Conservation (phyloP, 805 yeast species). For the Ogataea dorogensis region DNA sequence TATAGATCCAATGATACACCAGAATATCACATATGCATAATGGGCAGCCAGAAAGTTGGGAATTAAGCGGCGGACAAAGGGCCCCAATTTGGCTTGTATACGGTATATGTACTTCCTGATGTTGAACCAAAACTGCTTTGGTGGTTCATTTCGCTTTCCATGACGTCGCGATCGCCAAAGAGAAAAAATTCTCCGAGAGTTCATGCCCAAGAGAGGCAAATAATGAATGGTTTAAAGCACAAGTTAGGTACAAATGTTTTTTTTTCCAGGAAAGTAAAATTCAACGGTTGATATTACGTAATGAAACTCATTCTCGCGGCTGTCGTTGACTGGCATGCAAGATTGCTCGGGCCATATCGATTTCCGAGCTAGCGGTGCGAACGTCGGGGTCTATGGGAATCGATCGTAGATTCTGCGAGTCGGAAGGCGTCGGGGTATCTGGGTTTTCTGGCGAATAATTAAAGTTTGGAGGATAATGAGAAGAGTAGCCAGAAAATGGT, state of each 20-base stretch:
- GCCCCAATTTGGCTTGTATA: slow-evolving; percentile 39
- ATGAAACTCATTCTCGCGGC: not conserved
- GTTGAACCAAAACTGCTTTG: slow-evolving; percentile 30
- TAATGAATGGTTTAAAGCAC: not conserved
- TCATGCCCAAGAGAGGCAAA: not conserved
- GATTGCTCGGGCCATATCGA: slow-evolving; percentile 17
- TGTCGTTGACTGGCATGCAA: slow-evolving; percentile 7
- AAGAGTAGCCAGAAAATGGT: slow-evolving; percentile 9
- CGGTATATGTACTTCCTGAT: slow-evolving; percentile 38
- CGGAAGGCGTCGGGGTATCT: slow-evolving; percentile 58
- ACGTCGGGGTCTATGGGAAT: slow-evolving; percentile 13
- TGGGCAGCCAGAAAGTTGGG: slow-evolving; percentile 66
- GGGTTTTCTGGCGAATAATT: slow-evolving; percentile 38
- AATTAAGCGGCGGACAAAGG: slow-evolving; percentile 40
- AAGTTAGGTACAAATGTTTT: too few relatives aligned
- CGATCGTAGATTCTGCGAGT: slow-evolving; percentile 24
- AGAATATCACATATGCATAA: slow-evolving; percentile 63
- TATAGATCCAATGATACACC: slow-evolving; percentile 67
- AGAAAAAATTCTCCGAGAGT: not conserved
- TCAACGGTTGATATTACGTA: not conserved
- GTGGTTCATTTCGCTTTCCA: slow-evolving; percentile 10
- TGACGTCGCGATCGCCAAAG: slow-evolving; percentile 6
- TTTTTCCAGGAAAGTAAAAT: not conserved
- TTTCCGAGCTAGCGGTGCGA: slow-evolving; percentile 6
- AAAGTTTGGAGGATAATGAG: slow-evolving; percentile 16